Conservation (phyloP, 805 yeast genomes). For the Lachancea fermentati region DNA sequence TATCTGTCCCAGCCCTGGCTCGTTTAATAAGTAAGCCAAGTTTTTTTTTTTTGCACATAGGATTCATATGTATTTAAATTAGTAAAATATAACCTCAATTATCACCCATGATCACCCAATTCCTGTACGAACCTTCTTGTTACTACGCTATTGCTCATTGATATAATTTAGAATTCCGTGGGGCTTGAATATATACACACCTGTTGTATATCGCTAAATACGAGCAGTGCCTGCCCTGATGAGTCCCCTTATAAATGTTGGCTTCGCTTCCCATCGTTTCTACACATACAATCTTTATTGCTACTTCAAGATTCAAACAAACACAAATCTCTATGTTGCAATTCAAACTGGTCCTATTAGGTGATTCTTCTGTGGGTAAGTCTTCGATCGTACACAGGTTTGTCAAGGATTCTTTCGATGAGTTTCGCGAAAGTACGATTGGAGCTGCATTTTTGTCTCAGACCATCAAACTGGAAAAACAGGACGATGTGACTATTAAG, state of each 20-base stretch:
- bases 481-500: constrained; percentile 34
- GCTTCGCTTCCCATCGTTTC: background rate
- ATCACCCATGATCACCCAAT: no score
- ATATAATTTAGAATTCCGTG: no score
- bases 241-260: background rate
- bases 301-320: background rate
- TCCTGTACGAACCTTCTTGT: no score
- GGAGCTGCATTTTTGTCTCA: constrained; percentile 98
- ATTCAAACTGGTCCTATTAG: constrained; percentile 67
- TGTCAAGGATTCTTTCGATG: constrained; percentile 67
- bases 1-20: no score
- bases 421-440: constrained; percentile 80
- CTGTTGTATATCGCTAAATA: no score
- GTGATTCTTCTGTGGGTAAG: constrained; percentile 82
- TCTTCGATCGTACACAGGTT: constrained; percentile 78
- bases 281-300: background rate
- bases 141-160: no score
- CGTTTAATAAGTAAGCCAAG: no score
- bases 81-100: no score
- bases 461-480: constrained; percentile 40
- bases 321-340: constrained; percentile 32
- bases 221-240: background rate
- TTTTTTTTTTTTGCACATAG: no score
- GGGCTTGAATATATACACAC: background rate
- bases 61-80: no score